A percentile compares a stretch with the other conserved stretches of the same genome.
phyloP scores from a whole-genome alignment of 441 rosid species.

The Heliophila coronopifolia region DNA sequence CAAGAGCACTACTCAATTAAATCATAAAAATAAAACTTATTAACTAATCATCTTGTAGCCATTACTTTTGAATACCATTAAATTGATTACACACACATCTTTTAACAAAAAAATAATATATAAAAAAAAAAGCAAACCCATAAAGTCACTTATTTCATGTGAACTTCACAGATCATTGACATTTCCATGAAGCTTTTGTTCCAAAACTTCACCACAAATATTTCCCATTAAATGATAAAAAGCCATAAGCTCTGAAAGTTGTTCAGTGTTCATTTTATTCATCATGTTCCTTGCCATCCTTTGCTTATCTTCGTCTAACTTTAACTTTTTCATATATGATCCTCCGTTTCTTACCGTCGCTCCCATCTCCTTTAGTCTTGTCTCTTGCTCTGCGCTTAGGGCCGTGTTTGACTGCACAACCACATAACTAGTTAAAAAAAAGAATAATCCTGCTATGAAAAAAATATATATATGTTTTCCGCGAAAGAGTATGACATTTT shows the following conservation, averaged over 20 bases:
- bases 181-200: constrained; percentile 38
- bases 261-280: constrained; percentile 66
- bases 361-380: constrained; percentile 81
- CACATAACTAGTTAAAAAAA: not conserved
- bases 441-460: not conserved
- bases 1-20: too few species aligned
- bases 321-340: constrained; percentile 49
- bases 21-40: too few species aligned
- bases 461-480: not conserved
- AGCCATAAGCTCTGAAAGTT: constrained; percentile 64
- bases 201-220: constrained; percentile 69
- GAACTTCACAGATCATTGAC: constrained; percentile 30
- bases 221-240: constrained; percentile 75
- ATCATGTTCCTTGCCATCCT: constrained; percentile 54
- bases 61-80: constrained; percentile 5
- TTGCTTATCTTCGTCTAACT: constrained; percentile 55
- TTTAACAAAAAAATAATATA: constrained; percentile 11
- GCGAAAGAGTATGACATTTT: not conserved
- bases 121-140: not conserved
- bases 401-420: constrained; percentile 61
- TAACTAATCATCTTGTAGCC: constrained; percentile 18
- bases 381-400: constrained; percentile 64
- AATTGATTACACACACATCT: constrained; percentile 2
- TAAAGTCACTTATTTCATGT: constrained; percentile 13
- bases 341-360: constrained; percentile 83